Evolutionary conservation across 2,329 filamentous ascomycete genomes (phyloP).

Genomic region (Calonectria pauciramosa): DNA sequence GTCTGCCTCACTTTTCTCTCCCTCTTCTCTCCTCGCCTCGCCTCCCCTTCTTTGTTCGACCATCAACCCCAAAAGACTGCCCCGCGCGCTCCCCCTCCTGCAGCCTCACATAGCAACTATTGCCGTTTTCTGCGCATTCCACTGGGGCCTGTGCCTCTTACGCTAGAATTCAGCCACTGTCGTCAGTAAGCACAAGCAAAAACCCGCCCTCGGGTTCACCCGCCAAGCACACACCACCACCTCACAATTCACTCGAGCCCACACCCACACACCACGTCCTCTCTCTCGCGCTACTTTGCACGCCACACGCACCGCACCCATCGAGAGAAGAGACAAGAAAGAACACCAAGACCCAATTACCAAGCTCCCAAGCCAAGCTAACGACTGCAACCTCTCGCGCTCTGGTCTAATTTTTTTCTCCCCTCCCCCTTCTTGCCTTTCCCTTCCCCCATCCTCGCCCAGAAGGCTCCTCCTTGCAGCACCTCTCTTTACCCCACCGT

Average conservation of each 20-base stretch:
- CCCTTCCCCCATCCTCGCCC: background rate
- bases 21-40: constrained; percentile 20
- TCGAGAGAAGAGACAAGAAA: constrained; percentile 13
- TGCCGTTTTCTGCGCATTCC: constrained; percentile 35
- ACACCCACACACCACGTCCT: constrained; percentile 2
- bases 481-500: constrained; percentile 10
- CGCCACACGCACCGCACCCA: constrained; percentile 6
- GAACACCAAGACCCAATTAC: background rate
- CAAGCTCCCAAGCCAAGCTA: background rate
- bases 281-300: background rate
- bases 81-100: background rate
- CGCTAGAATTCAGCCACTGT: constrained; percentile 45
- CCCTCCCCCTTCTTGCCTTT: background rate
- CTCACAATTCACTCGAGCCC: background rate
- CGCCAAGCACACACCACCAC: constrained; percentile 34
- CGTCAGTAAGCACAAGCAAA: constrained; percentile 44
- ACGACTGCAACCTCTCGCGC: constrained; percentile 13
- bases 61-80: background rate
- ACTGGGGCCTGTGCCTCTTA: constrained; percentile 31
- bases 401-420: background rate
- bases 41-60: background rate
- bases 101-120: constrained; percentile 10
- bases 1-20: background rate
- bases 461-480: background rate
- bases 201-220: constrained; percentile 44